phyloP scores from a whole-genome alignment of 2,329 filamentous ascomycete species.

The Phaeophleospora eucalypticola region DNA sequence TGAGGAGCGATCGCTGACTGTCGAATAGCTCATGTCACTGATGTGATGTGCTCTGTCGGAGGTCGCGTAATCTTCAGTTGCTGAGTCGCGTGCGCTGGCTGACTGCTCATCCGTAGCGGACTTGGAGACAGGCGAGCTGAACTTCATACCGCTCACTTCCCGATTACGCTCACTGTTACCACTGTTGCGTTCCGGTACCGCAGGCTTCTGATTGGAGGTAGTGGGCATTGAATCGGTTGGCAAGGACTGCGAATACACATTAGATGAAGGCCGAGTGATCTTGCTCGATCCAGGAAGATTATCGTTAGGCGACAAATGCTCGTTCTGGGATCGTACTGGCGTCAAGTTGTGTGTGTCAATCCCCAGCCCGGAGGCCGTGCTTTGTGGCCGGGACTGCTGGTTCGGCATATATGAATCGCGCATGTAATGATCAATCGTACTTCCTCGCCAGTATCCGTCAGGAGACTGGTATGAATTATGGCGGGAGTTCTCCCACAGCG shows the following conservation, averaged over 20 bases:
- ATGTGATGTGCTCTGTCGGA: slow-evolving; percentile 1
- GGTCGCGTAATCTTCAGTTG: neutral
- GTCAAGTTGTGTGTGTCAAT: slow-evolving; percentile 1
- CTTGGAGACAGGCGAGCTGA: slow-evolving; percentile 6
- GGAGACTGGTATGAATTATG: slow-evolving; percentile 11
- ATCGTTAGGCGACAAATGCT: slow-evolving; percentile 5
- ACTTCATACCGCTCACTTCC: slow-evolving; percentile 21
- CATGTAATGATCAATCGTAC: slow-evolving; percentile 24
- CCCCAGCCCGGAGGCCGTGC: neutral
- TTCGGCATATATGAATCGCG: slow-evolving; percentile 14
- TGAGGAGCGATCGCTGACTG: slow-evolving; percentile 4
- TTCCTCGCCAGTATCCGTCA: slow-evolving; percentile 23
- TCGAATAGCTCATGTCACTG: slow-evolving; percentile 12
- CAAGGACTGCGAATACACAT: slow-evolving; percentile 12
- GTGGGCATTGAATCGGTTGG: slow-evolving; percentile 15
- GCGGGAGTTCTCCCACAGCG: slow-evolving; percentile 19
- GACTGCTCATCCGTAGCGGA: neutral
- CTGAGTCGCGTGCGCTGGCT: neutral
- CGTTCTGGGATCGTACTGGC: neutral
- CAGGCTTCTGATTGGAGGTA: slow-evolving; percentile 11
- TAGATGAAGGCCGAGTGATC: slow-evolving; percentile 7
- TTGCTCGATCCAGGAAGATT: slow-evolving; percentile 6
- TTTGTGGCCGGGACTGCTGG: neutral
- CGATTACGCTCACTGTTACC: slow-evolving; percentile 26
- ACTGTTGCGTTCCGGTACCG: slow-evolving; percentile 21